These are phyloP conservation scores for Coniochaeta sp. DNA, from an alignment of 2,329 filamentous ascomycete genomes.

Conservation along the genomic window DNA sequence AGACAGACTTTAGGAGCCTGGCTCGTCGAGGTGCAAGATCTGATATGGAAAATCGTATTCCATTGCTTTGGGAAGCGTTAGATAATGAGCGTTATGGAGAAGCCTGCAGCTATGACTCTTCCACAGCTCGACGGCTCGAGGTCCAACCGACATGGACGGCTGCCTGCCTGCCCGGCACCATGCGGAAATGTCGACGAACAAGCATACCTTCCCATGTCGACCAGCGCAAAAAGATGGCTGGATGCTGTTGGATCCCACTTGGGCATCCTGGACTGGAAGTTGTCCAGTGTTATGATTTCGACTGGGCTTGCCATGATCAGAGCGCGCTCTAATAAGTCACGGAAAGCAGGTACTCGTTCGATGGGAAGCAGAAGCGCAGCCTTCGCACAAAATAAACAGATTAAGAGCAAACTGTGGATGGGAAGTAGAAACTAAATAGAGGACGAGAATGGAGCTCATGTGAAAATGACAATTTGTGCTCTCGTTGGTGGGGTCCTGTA, in stretches of 20 bases:
- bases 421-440: too few species aligned
- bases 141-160: not conserved
- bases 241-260: conserved; percentile 37
- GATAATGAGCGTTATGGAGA: conserved; percentile 3
- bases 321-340: not conserved
- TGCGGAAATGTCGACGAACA: not conserved
- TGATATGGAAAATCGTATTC: conserved; percentile 86
- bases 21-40: conserved; percentile 64
- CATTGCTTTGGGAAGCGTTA: conserved; percentile 54
- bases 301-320: conserved; percentile 23
- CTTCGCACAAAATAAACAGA: not conserved
- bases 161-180: not conserved
- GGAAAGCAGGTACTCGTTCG: not conserved
- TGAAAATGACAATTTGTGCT: not conserved
- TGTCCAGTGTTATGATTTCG: conserved; percentile 43
- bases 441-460: too few species aligned
- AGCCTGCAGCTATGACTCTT: not conserved
- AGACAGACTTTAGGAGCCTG: conserved; percentile 69
- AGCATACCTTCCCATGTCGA: conserved; percentile 52
- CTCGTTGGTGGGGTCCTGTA: not conserved
- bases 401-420: not conserved
- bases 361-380: not conserved
- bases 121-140: not conserved
- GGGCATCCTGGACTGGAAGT: conserved; percentile 39
- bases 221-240: conserved; percentile 47